phyloP scores from a whole-genome alignment of 2,329 filamentous ascomycete genomes.

The Xylariomycetidae sp. region DNA sequence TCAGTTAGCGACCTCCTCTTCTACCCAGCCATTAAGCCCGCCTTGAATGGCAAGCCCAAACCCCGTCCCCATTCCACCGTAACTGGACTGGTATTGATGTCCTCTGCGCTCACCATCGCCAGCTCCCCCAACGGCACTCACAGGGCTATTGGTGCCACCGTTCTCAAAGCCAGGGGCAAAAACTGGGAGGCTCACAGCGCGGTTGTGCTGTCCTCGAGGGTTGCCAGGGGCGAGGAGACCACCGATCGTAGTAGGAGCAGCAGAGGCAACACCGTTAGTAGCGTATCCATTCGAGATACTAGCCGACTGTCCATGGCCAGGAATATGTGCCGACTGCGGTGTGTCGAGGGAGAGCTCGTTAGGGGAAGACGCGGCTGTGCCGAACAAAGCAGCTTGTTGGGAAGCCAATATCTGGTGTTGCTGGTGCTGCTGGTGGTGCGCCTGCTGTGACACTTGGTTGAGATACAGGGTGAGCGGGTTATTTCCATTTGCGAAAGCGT shows the following conservation, averaged over 20 bases:
- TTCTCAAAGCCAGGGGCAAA: slow-evolving; percentile 62
- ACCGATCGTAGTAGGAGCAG: slow-evolving; percentile 67
- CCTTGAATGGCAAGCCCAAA: slow-evolving; percentile 61
- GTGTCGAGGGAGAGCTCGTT: slow-evolving; percentile 55
- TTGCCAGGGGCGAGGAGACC: slow-evolving; percentile 72
- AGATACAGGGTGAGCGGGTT: slow-evolving; percentile 94
- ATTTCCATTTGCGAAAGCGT: slow-evolving; percentile 74
- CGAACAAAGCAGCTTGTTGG: slow-evolving; percentile 79
- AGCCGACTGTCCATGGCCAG: slow-evolving; percentile 60
- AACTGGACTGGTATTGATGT: slow-evolving; percentile 63
- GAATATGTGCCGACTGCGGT: slow-evolving; percentile 56
- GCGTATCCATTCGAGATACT: slow-evolving; percentile 63
- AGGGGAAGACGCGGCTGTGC: slow-evolving; percentile 59
- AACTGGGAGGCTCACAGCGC: slow-evolving; percentile 82
- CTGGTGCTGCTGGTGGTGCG: slow-evolving; percentile 70
- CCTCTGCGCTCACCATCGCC: slow-evolving; percentile 54
- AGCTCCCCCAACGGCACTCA: slow-evolving; percentile 40
- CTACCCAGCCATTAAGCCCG: slow-evolving; percentile 62
- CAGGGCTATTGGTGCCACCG: slow-evolving; percentile 48
- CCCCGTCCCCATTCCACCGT: slow-evolving; percentile 53
- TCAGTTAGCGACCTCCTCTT: slow-evolving; percentile 61
- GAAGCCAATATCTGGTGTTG: slow-evolving; percentile 67
- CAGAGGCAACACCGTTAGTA: slow-evolving; percentile 45
- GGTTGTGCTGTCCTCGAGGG: slow-evolving; percentile 59
- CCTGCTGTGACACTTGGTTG: slow-evolving; percentile 71